Percentiles rank a stretch among this genome's conserved stretches.
Evolutionary conservation across 2,329 filamentous ascomycete genomes (phyloP).

Genomic region (Phoma sp.): DNA sequence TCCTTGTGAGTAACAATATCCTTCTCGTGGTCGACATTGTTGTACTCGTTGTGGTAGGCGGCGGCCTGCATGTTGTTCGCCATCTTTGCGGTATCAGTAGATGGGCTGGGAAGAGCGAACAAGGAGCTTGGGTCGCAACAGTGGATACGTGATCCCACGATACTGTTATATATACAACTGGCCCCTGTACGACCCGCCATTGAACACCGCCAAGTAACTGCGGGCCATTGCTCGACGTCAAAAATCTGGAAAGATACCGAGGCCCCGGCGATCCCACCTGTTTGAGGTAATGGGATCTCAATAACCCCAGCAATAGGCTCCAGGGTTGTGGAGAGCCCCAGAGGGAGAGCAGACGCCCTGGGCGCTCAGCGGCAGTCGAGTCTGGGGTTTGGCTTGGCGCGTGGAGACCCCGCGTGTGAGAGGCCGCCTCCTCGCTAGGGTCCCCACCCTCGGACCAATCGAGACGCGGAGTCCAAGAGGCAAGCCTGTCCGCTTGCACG

Average conservation of each 20-base stretch:
- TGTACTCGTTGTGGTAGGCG: conserved; percentile 19
- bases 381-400: conserved; percentile 35
- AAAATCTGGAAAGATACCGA: conserved; percentile 35
- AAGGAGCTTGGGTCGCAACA: conserved; percentile 11
- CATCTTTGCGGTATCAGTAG: conserved; percentile 12
- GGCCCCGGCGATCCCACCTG: conserved; percentile 23
- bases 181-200: conserved; percentile 23
- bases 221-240: conserved; percentile 4
- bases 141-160: conserved; percentile 6
- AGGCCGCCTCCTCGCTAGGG: conserved; percentile 15
- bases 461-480: conserved; percentile 5
- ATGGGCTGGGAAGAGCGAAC: conserved; percentile 6
- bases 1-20: conserved; percentile 27
- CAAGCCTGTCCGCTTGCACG: conserved; percentile 9
- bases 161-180: conserved; percentile 22
- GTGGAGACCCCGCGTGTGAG: conserved; percentile 39
- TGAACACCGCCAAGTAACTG: conserved; percentile 24
- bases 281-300: conserved; percentile 18
- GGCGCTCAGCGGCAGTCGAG: conserved; percentile 15
- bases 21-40: conserved; percentile 37
- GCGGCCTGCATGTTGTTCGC: conserved; percentile 10
- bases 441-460: conserved; percentile 27
- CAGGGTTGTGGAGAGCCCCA: conserved; percentile 16
- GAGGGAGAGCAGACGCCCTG: conserved; percentile 20
- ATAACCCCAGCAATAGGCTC: conserved; percentile 10